Base-by-base conservation (phyloP, 1,139 yeast genomes). In the Wickerhamiella pararugosa region DNA sequence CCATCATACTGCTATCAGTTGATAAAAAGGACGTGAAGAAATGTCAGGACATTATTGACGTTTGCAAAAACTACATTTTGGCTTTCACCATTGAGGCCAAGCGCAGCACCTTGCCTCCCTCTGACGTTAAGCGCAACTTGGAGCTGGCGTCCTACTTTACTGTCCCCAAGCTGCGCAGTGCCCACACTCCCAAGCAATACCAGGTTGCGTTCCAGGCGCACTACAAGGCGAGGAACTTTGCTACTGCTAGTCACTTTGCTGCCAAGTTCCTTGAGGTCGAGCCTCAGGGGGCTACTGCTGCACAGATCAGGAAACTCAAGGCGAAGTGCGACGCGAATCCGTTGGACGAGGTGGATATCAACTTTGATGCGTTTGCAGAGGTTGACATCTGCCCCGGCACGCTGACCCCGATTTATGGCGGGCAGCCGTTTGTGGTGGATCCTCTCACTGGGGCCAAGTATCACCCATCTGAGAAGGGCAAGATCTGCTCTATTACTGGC, bases 81-180 rank as follows among this genome's bases (percentile, higher is more conserved):
- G 98, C 97, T 21, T 72, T 87, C 52, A 79, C 93, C 28, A 83
- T 90, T 51, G 98, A 92, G 62, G 70, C 90, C 50, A 74, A 74
- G 45, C 86, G 98, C 64, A 83, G 97, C 63, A 60, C 79, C 6
- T 65, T 87, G 46, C 83, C 80, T 33, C 67, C 78, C 4, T 51
- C 51, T n/a, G 83, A 84, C 47, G 66, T 79, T 43, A 80, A 84
- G 63, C 79, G 97, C 49, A 86, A 83, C 58, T 70, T 92, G 56
- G 98, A 90, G 61, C 69, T 92, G 52, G 97, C 97, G 5, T 94
- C 97, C 0, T 90, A 87, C 63, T 92, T 92, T 67, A 84, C 98
- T 11, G 76, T 76, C 58, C 79, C 87, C 34, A 74, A 79, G 52
- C 72, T 92, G 53, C 86, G 82, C 52, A 77, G 82, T 37, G 78